Conservation (phyloP, 345 rosid species). For the Excoecaria agallocha region DNA sequence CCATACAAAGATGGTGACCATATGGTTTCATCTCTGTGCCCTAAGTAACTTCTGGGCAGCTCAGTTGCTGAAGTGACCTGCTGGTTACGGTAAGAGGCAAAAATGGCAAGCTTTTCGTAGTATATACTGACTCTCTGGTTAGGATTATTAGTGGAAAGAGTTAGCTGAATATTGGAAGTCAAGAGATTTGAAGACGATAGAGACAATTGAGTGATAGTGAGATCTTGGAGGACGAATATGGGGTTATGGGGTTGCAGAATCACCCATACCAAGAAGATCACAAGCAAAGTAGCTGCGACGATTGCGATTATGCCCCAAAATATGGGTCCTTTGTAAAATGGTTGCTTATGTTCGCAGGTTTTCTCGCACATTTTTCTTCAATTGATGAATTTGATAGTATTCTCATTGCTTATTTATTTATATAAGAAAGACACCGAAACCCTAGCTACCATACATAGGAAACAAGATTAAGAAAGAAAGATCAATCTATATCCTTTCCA, state of each 20-base stretch:
- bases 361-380: no score
- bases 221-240: conserved; percentile 62
- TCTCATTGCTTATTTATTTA: no score
- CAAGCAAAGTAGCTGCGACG: conserved; percentile 24
- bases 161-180: conserved; percentile 54
- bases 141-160: conserved; percentile 62
- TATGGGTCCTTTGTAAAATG: neutral
- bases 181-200: conserved; percentile 45
- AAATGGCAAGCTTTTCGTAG: conserved; percentile 47
- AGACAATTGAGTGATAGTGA: conserved; percentile 54
- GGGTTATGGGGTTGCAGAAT: conserved; percentile 66
- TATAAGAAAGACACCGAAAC: no score
- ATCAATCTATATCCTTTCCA: no score
- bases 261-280: conserved; percentile 49
- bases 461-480: no score
- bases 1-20: conserved; percentile 77
- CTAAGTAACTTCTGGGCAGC: conserved; percentile 63
- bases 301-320: conserved; percentile 16
- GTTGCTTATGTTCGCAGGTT: no score
- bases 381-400: no score
- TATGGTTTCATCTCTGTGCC: conserved; percentile 47
- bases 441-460: no score
- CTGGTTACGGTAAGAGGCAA: conserved; percentile 68
- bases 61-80: conserved; percentile 53
- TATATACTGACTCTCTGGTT: conserved; percentile 58